Conservation (phyloP, 306 rosid genomes). For the Clitoria ternatea region DNA sequence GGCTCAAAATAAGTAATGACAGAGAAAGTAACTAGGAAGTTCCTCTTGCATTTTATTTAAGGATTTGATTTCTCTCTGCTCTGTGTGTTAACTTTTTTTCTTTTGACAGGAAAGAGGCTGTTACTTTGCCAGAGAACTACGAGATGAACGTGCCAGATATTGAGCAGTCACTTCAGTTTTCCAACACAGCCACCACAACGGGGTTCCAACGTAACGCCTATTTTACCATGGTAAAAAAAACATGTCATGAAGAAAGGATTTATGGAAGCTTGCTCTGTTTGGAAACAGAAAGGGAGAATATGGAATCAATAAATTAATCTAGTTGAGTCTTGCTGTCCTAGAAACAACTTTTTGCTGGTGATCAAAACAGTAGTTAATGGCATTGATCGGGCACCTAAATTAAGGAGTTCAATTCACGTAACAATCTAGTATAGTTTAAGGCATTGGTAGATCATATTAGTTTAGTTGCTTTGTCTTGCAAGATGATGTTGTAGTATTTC, state of each 20-base stretch:
- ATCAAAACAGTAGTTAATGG: too few species aligned
- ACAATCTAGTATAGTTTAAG: too few species aligned
- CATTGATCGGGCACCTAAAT: too few species aligned
- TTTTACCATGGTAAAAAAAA: constrained; percentile 76
- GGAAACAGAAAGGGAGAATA: too few species aligned
- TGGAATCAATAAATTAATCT: neutral
- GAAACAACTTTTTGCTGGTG: too few species aligned
- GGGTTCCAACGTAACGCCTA: constrained; percentile 50
- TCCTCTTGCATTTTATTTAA: neutral
- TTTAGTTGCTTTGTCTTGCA: too few species aligned
- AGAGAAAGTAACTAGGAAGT: neutral
- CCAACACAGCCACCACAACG: constrained; percentile 34
- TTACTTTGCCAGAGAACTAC: constrained; percentile 55
- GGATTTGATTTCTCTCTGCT: constrained; percentile 3
- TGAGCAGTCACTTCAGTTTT: constrained; percentile 44
- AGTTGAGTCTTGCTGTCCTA: too few species aligned
- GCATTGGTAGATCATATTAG: too few species aligned
- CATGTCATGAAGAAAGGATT: too few species aligned
- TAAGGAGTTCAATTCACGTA: too few species aligned
- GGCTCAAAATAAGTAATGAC: neutral
- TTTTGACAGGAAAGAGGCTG: constrained; percentile 53
- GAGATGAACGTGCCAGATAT: constrained; percentile 41
- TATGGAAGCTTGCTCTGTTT: too few species aligned
- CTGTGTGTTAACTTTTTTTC: neutral
- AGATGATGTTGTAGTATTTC: too few species aligned